Conservation (phyloP, 2,329 filamentous ascomycete species). For the Phaeosphaeriaceae sp. region DNA sequence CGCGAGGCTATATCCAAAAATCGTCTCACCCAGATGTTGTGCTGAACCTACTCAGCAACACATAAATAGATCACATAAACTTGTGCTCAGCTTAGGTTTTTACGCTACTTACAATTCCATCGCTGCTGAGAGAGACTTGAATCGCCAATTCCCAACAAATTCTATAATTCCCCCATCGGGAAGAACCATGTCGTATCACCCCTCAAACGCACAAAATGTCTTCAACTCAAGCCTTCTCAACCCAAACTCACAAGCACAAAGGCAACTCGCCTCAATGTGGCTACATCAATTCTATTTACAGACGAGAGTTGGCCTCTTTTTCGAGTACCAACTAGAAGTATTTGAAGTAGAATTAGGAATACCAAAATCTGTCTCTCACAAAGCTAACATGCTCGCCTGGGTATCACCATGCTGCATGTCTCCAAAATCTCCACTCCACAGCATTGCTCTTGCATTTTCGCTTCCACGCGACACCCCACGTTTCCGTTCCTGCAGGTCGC, state of each 20-base stretch:
- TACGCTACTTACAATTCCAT: conserved; percentile 52
- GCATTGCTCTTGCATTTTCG: conserved; percentile 49
- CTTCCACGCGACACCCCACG: conserved; percentile 54
- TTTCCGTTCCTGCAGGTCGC: conserved; percentile 49
- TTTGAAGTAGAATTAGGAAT: too few relatives aligned
- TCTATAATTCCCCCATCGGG: too few relatives aligned
- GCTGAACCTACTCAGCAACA: too few relatives aligned
- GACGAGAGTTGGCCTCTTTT: too few relatives aligned
- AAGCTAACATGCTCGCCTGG: conserved; percentile 59
- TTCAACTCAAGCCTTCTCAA: conserved; percentile 60
- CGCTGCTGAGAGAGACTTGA: conserved; percentile 45
- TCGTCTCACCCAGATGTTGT: too few relatives aligned
- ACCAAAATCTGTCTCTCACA: conserved; percentile 60
- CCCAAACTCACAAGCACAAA: too few relatives aligned
- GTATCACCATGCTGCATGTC: conserved; percentile 34
- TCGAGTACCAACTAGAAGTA: too few relatives aligned
- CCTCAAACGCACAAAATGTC: conserved; percentile 45
- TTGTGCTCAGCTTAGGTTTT: conserved; percentile 43
- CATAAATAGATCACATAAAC: too few relatives aligned
- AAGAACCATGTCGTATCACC: conserved; percentile 52
- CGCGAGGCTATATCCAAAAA: too few relatives aligned
- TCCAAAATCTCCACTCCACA: conserved; percentile 4
- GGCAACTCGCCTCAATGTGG: too few relatives aligned
- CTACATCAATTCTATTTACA: too few relatives aligned
- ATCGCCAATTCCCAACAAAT: too few relatives aligned